phyloP scores from a whole-genome alignment of 257 asterid genomes.

The Eustoma russellianum region DNA sequence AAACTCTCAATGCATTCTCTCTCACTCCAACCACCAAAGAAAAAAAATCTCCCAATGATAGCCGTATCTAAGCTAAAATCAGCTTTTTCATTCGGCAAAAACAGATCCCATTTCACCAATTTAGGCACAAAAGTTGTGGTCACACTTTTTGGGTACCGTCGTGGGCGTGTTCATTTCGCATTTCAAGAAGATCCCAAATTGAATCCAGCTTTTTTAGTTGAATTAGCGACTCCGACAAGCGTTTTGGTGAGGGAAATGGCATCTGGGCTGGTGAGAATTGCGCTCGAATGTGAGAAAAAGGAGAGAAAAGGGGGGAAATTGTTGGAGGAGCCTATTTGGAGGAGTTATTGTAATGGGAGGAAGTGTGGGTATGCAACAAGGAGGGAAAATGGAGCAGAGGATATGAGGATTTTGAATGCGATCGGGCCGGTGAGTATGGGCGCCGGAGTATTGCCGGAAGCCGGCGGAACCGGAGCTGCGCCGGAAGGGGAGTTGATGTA shows the following conservation, averaged over 20 bases:
- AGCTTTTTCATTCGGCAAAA: slow-evolving; percentile 30
- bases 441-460: slow-evolving; percentile 85
- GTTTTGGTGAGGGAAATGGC: slow-evolving; percentile 81
- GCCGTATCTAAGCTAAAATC: slow-evolving; percentile 44
- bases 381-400: slow-evolving; percentile 74
- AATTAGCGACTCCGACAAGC: slow-evolving; percentile 68
- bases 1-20: slow-evolving; percentile 27
- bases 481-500: slow-evolving; percentile 77
- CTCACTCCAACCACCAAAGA: slow-evolving; percentile 23
- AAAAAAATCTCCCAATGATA: slow-evolving; percentile 32
- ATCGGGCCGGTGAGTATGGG: slow-evolving; percentile 92
- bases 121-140: slow-evolving; percentile 59
- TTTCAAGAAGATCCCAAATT: slow-evolving; percentile 61
- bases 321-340: slow-evolving; percentile 64
- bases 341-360: slow-evolving; percentile 82
- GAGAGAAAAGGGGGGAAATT: slow-evolving; percentile 43
- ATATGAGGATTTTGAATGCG: slow-evolving; percentile 70
- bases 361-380: slow-evolving; percentile 80
- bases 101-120: slow-evolving; percentile 32
- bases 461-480: slow-evolving; percentile 26
- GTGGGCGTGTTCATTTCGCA: slow-evolving; percentile 74
- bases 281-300: slow-evolving; percentile 58
- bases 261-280: slow-evolving; percentile 71
- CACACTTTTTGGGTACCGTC: slow-evolving; percentile 73
- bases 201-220: slow-evolving; percentile 56